Base-by-base conservation (phyloP, 225 moss, liverwort and hornwort species). In the Polytrichum commune region DNA sequence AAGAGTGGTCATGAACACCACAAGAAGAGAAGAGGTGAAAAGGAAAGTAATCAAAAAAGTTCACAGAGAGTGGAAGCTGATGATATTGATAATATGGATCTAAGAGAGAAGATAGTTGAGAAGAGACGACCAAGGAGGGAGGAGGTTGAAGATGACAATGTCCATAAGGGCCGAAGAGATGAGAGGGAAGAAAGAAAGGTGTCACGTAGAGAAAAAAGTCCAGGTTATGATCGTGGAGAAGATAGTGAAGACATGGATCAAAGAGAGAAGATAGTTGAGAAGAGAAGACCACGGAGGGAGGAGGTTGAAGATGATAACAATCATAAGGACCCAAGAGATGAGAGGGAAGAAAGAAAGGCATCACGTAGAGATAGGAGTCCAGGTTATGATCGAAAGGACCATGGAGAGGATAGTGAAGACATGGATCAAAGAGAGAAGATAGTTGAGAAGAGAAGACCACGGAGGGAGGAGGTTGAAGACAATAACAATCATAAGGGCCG, bases 1-100 rank as follows among this genome's bases (percentile, higher is more conserved):
- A 77, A 74, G 64, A 80, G 74, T 54, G 73, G 71, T 38, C 81
- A 68, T 28, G 77, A 73, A 74, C 69, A 81, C 56, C 76, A 54
- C 72, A 30, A 25, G 27, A 80, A 74, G 29, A 74, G 35, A 73
- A 83, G 69, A 63, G 38, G 46, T 33, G 86, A 64, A 65, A 76
- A 73, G 75, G 80, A 22, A 23, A 33, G 33, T 33, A 82, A 60
- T 68, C 74, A 73, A 75, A 83, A 22, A 23, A 32, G 33, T 19
- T 18, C 33, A 35, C 32, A n/a, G 6, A 65, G 29, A 65, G 65
- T 6, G 32, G 65, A 65, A 23, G 33, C 19, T 63, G 67, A 53
- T 9, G 46, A 53, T 25, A 18, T 53, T 3, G 26, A 67, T 53
- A 13, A 22, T 67, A 25, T 22, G 67, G 10, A 24, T 25, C 4